These are phyloP conservation scores for Hansenula lynferdii DNA, from an alignment of 1,139 yeast species.

Conservation along the genomic window DNA sequence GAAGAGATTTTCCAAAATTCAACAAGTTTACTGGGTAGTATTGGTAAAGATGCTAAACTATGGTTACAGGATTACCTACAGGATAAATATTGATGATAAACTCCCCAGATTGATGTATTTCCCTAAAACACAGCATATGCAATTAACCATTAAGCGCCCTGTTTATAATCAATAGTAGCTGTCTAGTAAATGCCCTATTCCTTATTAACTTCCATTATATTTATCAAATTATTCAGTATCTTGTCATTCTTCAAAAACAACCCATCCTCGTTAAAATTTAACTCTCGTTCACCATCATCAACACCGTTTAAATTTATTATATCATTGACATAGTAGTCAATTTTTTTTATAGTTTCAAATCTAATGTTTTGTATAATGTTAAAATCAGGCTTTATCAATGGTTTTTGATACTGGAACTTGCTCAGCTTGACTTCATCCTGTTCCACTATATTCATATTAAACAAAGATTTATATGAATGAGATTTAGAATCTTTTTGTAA, in stretches of 20 bases:
- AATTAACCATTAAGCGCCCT: constrained; percentile 1
- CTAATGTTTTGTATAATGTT: too few species aligned
- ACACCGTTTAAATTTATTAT: background rate
- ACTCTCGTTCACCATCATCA: background rate
- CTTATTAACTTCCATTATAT: constrained; percentile 1
- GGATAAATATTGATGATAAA: too few species aligned
- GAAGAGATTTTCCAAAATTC: constrained; percentile 5
- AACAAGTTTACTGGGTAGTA: constrained; percentile 14
- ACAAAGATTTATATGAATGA: background rate
- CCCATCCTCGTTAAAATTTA: constrained; percentile 1
- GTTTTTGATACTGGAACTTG: background rate
- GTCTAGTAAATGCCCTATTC: too few species aligned
- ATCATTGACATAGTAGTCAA: constrained; percentile 2
- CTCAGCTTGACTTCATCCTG: background rate
- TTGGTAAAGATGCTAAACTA: constrained; percentile 18
- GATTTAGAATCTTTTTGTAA: background rate
- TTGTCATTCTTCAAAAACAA: background rate
- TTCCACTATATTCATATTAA: background rate
- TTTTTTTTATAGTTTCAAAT: constrained; percentile 1
- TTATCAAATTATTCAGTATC: background rate
- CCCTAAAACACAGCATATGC: too few species aligned
- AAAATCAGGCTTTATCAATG: too few species aligned
- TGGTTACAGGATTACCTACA: constrained; percentile 14
- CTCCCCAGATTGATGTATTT: too few species aligned
- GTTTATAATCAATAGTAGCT: too few species aligned